Percentiles rank a stretch among this genome's conserved stretches.
Evolutionary conservation across 441 rosid genomes (phyloP).

Genomic region (Eruca vesicaria): DNA sequence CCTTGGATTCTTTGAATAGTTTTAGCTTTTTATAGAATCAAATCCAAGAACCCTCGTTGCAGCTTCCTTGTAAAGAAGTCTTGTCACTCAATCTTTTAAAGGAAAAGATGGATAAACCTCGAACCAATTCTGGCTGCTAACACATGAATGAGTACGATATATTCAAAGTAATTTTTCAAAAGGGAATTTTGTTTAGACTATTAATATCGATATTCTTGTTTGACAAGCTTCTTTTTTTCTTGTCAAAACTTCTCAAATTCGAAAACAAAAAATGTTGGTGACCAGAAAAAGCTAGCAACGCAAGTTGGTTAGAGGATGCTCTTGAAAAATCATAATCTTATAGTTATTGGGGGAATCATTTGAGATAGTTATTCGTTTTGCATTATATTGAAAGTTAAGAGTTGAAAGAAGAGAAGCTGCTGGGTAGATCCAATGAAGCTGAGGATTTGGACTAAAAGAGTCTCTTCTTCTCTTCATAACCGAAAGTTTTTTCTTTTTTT

Average conservation of each 20-base stretch:
- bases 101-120: slow-evolving; percentile 11
- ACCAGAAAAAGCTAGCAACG: neutral
- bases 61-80: slow-evolving; percentile 21
- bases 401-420: slow-evolving; percentile 20
- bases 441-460: slow-evolving; percentile 23
- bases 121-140: slow-evolving; percentile 26
- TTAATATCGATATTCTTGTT: neutral
- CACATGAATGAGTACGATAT: neutral
- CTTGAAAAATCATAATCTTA: neutral
- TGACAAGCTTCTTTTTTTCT: neutral
- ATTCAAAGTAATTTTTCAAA: neutral
- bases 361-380: slow-evolving; percentile 23
- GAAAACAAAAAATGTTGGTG: neutral
- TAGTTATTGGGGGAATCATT: slow-evolving; percentile 16
- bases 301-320: slow-evolving; percentile 27
- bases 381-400: slow-evolving; percentile 13
- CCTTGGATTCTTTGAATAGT: neutral
- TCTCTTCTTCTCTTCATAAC: slow-evolving; percentile 21
- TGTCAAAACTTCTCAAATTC: neutral
- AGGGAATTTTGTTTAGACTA: neutral
- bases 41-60: slow-evolving; percentile 19
- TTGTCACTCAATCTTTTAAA: slow-evolving; percentile 4
- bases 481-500: slow-evolving; percentile 13
- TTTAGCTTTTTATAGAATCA: slow-evolving; percentile 2
- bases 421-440: slow-evolving; percentile 23